A percentile compares a stretch with the other conserved stretches of the same genome.
phyloP scores from a whole-genome alignment of 257 asterid species.

The Craterostigma plantagineum region DNA sequence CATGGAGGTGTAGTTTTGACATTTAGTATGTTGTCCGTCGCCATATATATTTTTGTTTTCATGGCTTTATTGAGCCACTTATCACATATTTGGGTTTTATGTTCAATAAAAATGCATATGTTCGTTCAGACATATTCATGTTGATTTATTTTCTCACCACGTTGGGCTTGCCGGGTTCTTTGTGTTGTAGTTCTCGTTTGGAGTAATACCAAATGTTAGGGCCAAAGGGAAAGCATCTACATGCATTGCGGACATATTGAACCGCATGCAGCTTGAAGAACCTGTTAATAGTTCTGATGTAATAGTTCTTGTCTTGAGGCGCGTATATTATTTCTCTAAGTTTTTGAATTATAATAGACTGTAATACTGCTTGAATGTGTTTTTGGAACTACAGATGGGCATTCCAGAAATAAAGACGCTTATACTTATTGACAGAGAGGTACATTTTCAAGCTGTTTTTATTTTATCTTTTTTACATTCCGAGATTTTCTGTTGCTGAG shows the following conservation, averaged over 20 bases:
- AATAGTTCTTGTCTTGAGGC: conserved; percentile 10
- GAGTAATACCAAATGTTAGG: conserved; percentile 88
- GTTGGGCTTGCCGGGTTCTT: conserved; percentile 9
- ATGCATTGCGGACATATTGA: conserved; percentile 77
- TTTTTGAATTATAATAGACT: conserved; percentile 1
- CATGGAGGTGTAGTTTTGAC: conserved; percentile 55
- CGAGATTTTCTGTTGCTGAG: conserved; percentile 1
- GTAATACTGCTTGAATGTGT: conserved; percentile 7
- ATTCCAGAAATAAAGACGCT: conserved; percentile 84
- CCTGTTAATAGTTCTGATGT: conserved; percentile 70
- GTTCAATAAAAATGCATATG: neutral
- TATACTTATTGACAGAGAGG: conserved; percentile 92
- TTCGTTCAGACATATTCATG: conserved; percentile 1
- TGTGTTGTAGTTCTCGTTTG: conserved; percentile 58
- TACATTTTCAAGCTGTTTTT: conserved; percentile 11
- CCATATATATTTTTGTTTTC: too few species aligned
- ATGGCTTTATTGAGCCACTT: too few species aligned
- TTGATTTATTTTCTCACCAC: conserved; percentile 3
- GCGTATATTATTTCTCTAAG: neutral
- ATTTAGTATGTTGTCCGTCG: too few species aligned
- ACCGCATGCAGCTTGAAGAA: conserved; percentile 86
- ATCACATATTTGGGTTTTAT: too few species aligned
- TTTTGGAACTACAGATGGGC: conserved; percentile 31
- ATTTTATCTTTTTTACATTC: conserved; percentile 7
- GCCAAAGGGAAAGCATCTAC: conserved; percentile 88